These are phyloP conservation scores for Pyrenula aspistea DNA, from an alignment of 495 filamentous ascomycete genomes.

Conservation along the genomic window DNA sequence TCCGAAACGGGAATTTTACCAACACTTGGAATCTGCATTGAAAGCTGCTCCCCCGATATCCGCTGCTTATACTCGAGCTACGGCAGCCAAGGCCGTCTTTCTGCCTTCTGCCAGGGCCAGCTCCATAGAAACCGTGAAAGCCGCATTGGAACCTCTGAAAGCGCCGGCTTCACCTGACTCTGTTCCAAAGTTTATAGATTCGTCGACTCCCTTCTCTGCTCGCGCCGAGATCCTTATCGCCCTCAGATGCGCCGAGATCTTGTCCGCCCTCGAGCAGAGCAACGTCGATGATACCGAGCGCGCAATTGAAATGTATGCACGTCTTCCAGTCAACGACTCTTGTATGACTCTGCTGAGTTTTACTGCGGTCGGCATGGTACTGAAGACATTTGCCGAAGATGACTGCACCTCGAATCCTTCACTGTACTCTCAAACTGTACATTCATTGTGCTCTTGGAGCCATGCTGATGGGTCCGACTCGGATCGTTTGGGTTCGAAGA, in stretches of 20 bases:
- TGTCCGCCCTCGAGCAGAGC: constrained; percentile 41
- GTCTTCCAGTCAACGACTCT: constrained; percentile 18
- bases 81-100: constrained; percentile 51
- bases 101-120: constrained; percentile 28
- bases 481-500: background rate
- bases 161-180: constrained; percentile 14
- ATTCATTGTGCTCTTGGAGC: background rate
- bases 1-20: constrained; percentile 31
- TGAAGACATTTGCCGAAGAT: constrained; percentile 10
- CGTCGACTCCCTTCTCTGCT: constrained; percentile 34
- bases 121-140: constrained; percentile 36
- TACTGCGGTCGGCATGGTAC: constrained; percentile 7
- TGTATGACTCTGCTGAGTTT: constrained; percentile 3
- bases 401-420: constrained; percentile 21
- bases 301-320: constrained; percentile 30
- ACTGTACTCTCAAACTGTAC: background rate
- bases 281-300: constrained; percentile 20
- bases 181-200: constrained; percentile 30
- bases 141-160: constrained; percentile 30
- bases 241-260: constrained; percentile 70
- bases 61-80: constrained; percentile 60
- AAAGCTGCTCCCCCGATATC: constrained; percentile 70
- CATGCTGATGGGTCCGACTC: background rate
- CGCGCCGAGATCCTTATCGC: constrained; percentile 57
- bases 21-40: constrained; percentile 55